Evolutionary conservation across 1,284 basidiomycete species (phyloP).

Genomic region (Cryptococcus sp.): DNA sequence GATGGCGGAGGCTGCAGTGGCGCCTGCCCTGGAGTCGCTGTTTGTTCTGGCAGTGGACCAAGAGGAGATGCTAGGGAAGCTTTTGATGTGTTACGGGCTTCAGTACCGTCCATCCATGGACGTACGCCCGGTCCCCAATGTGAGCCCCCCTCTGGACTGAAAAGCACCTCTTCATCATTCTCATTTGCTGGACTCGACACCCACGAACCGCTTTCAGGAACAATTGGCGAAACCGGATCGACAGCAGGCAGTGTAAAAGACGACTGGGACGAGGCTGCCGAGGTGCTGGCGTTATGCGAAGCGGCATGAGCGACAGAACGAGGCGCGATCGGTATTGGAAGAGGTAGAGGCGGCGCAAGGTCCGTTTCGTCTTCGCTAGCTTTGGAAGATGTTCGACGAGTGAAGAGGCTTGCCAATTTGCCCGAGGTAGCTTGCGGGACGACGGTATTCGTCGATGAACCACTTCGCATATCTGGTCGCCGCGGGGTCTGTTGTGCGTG

Average conservation of each 20-base stretch:
- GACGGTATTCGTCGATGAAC: conserved; percentile 17
- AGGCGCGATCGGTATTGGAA: conserved; percentile 4
- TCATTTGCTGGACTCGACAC: conserved; percentile 31
- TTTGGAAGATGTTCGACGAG: conserved; percentile 21
- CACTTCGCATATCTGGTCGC: conserved; percentile 7
- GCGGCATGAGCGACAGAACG: conserved; percentile 15
- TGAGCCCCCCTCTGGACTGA: conserved; percentile 20
- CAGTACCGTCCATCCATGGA: conserved; percentile 39
- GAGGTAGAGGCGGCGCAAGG: background rate
- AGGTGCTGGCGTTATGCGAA: conserved; percentile 1
- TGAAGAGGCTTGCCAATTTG: conserved; percentile 22
- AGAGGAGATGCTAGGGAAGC: conserved; percentile 28
- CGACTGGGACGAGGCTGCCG: conserved; percentile 22
- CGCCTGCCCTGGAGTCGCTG: background rate
- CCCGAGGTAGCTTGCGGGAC: conserved; percentile 11
- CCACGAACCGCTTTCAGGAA: conserved; percentile 16
- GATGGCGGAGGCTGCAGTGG: conserved; percentile 4
- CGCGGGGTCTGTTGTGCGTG: conserved; percentile 7
- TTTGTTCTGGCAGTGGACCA: conserved; percentile 29
- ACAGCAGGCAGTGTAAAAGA: conserved; percentile 26
- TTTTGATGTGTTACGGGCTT: conserved; percentile 17
- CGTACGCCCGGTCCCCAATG: conserved; percentile 37
- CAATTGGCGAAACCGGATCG: conserved; percentile 16
- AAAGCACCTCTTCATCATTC: conserved; percentile 30
- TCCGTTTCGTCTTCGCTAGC: conserved; percentile 10